A percentile compares a stretch with the other conserved stretches of the same genome.
Conservation (phyloP, 768 basidiomycete species). For the Tulasnella sp. region DNA sequence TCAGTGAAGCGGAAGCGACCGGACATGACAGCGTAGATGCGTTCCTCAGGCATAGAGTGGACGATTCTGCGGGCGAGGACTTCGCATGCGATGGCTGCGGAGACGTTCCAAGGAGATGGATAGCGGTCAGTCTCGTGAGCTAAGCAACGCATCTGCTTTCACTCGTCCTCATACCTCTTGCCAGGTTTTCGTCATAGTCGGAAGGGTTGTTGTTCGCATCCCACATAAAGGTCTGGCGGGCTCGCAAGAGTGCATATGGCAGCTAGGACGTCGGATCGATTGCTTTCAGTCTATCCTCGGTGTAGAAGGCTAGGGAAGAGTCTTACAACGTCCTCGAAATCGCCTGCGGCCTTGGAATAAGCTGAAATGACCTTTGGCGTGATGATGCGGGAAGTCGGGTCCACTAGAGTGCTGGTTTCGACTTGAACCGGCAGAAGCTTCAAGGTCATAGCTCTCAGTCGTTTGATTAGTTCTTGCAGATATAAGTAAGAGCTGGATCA, state of each 20-base stretch:
- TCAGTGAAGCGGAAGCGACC: no score
- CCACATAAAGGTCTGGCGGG: slow-evolving; percentile 76
- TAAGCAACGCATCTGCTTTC: background rate
- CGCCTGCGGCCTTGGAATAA: slow-evolving; percentile 80
- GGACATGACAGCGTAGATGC: slow-evolving; percentile 71
- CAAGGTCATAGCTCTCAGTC: slow-evolving; percentile 75
- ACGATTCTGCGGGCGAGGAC: slow-evolving; percentile 79
- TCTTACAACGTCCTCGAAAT: slow-evolving; percentile 83
- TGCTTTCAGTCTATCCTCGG: background rate
- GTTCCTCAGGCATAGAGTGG: slow-evolving; percentile 67
- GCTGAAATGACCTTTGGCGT: slow-evolving; percentile 74
- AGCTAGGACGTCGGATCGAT: slow-evolving; percentile 51
- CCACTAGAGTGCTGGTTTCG: slow-evolving; percentile 62
- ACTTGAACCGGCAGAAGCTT: slow-evolving; percentile 82
- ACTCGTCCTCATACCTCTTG: slow-evolving; percentile 59
- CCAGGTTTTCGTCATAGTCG: slow-evolving; percentile 83
- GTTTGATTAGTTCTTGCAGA: slow-evolving; percentile 71
- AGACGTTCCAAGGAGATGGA: slow-evolving; percentile 22
- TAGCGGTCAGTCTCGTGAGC: background rate
- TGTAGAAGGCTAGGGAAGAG: background rate
- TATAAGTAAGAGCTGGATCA: background rate
- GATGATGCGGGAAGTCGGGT: slow-evolving; percentile 81
- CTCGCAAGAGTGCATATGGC: slow-evolving; percentile 79
- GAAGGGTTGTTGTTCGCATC: slow-evolving; percentile 82
- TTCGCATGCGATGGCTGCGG: slow-evolving; percentile 76